Conservation (phyloP, 176 grass and related monocot genomes). For the Hsuehochloa calcarea region DNA sequence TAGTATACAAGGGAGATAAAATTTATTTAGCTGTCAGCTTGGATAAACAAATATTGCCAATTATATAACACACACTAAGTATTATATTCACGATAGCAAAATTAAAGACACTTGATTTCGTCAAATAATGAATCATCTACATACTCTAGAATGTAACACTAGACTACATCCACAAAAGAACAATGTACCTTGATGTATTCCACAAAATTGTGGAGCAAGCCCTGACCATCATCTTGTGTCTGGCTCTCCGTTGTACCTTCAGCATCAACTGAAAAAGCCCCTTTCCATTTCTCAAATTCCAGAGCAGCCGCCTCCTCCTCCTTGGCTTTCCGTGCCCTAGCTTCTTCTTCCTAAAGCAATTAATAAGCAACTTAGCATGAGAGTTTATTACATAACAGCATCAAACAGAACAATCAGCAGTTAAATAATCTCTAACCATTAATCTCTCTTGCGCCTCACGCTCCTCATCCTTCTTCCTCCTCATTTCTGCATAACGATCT, state of each 20-base stretch:
- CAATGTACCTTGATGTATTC: slow-evolving; percentile 85
- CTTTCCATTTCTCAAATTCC: slow-evolving; percentile 99
- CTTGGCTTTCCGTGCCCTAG: slow-evolving; percentile 57
- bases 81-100: slow-evolving; percentile 7
- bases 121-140: neutral
- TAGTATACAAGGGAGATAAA: neutral
- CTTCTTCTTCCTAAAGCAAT: slow-evolving; percentile 83
- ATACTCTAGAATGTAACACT: neutral
- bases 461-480: slow-evolving; percentile 90
- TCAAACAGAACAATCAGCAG: slow-evolving; percentile 3
- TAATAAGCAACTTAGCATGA: slow-evolving; percentile 19
- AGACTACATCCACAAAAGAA: slow-evolving; percentile 2
- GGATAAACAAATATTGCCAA: neutral
- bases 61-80: neutral
- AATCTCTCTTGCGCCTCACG: slow-evolving; percentile 77
- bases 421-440: slow-evolving; percentile 38
- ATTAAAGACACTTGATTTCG: neutral
- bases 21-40: neutral
- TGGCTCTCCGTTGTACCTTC: slow-evolving; percentile 94
- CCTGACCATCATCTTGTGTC: slow-evolving; percentile 65
- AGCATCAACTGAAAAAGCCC: slow-evolving; percentile 87
- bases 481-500: slow-evolving; percentile 79
- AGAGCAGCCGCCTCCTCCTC: slow-evolving; percentile 66
- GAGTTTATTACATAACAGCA: slow-evolving; percentile 2
- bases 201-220: slow-evolving; percentile 82